Percentiles rank a stretch among this genome's conserved stretches.
Conservation (phyloP, 2,329 filamentous ascomycete genomes). For the Dothideomycetes sp. region DNA sequence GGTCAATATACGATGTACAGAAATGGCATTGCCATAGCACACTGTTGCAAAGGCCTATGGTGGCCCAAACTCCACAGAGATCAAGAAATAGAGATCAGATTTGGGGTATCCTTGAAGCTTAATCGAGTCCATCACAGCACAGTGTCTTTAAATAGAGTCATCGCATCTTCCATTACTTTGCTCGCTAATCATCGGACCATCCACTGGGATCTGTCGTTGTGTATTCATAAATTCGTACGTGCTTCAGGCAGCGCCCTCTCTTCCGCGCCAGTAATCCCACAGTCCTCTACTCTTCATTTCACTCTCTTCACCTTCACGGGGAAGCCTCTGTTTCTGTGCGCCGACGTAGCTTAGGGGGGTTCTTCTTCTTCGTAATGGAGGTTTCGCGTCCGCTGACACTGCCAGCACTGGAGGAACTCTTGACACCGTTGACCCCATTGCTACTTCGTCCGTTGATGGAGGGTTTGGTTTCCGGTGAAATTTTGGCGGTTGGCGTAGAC, state of each 20-base stretch:
- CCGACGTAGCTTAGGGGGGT: conserved; percentile 13
- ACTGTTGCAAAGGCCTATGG: no score
- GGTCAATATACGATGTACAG: no score
- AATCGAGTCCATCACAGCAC: no score
- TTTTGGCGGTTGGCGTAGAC: no score
- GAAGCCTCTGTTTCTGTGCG: conserved; percentile 10
- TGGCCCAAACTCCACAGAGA: no score
- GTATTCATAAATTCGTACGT: background rate
- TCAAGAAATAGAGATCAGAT: no score
- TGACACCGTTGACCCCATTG: conserved; percentile 6
- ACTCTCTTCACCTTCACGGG: background rate
- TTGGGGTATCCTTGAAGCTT: no score
- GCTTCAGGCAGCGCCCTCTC: background rate
- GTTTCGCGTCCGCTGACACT: conserved; percentile 4
- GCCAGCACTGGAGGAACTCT: conserved; percentile 1
- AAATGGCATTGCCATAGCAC: no score
- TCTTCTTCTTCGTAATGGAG: conserved; percentile 5
- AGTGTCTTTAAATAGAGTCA: no score
- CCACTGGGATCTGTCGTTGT: background rate
- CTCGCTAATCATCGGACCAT: no score
- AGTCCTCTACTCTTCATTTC: conserved; percentile 3
- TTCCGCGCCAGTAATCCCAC: conserved; percentile 8
- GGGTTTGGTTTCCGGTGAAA: background rate
- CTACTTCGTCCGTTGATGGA: background rate
- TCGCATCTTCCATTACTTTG: no score